Evolutionary conservation across 768 basidiomycete genomes (phyloP).

Genomic region (Boletus reticuloceps): DNA sequence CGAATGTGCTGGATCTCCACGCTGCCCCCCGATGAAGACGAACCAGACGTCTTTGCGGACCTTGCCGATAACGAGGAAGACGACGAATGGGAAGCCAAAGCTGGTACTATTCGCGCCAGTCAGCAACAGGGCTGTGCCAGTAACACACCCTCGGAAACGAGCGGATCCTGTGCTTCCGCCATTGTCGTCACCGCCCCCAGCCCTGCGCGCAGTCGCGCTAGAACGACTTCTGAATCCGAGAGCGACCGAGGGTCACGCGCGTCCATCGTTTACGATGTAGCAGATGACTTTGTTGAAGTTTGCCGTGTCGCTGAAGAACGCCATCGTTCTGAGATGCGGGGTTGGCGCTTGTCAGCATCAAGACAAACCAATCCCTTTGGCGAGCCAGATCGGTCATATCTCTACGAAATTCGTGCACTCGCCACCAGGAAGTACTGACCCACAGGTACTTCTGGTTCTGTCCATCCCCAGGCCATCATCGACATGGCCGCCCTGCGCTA

Average conservation of each 20-base stretch:
- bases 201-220: conserved; percentile 59
- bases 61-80: conserved; percentile 88
- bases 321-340: conserved; percentile 81
- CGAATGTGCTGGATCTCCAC: conserved; percentile 96
- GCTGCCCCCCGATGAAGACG: conserved; percentile 82
- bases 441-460: conserved; percentile 2
- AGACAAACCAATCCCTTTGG: conserved; percentile 21
- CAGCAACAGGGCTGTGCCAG: conserved; percentile 38
- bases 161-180: conserved; percentile 24
- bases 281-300: conserved; percentile 67
- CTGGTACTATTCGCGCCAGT: conserved; percentile 75
- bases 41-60: conserved; percentile 94
- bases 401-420: conserved; percentile 82
- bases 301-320: conserved; percentile 79
- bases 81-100: conserved; percentile 66
- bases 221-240: conserved; percentile 71
- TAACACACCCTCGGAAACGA: conserved; percentile 27
- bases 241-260: conserved; percentile 75
- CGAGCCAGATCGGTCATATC: conserved; percentile 57
- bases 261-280: conserved; percentile 74
- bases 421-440: conserved; percentile 79
- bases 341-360: conserved; percentile 51
- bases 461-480: not conserved
- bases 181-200: conserved; percentile 47
- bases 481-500: conserved; percentile 1